Evolutionary conservation across 768 basidiomycete genomes (phyloP).

Genomic region (Lanmaoa rubissima): DNA sequence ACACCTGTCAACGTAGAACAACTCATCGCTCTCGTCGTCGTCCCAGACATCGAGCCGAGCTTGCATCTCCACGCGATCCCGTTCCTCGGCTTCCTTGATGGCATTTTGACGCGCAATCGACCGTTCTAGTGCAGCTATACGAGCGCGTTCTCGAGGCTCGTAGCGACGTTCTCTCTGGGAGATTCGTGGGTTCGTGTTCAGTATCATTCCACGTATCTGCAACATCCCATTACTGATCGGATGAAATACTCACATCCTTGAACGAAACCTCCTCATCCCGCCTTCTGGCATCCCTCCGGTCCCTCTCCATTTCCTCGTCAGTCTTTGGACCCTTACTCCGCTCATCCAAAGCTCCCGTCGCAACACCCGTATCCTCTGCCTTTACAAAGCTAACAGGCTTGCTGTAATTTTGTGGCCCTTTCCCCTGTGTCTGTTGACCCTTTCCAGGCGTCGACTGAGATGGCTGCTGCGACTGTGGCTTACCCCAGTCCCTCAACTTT

Average conservation of each 20-base stretch:
- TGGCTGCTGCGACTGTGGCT: slow-evolving; percentile 38
- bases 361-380: slow-evolving; percentile 49
- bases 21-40: slow-evolving; percentile 89
- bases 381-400: slow-evolving; percentile 85
- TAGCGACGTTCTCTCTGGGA: slow-evolving; percentile 88
- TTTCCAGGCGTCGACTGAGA: slow-evolving; percentile 36
- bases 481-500: slow-evolving; percentile 78
- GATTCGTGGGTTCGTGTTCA: slow-evolving; percentile 3
- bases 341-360: slow-evolving; percentile 35
- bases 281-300: slow-evolving; percentile 70
- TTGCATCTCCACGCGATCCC: slow-evolving; percentile 77
- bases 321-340: slow-evolving; percentile 53
- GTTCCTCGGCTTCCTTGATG: slow-evolving; percentile 74
- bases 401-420: slow-evolving; percentile 72
- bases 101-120: slow-evolving; percentile 70
- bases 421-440: slow-evolving; percentile 54
- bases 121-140: slow-evolving; percentile 75
- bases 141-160: slow-evolving; percentile 82
- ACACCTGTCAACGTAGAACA: slow-evolving; percentile 90
- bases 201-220: neutral
- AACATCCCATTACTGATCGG: neutral
- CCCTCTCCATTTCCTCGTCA: slow-evolving; percentile 86
- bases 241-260: slow-evolving; percentile 64
- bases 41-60: slow-evolving; percentile 86
- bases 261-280: slow-evolving; percentile 84